These are phyloP conservation scores for Pseudogymnoascus sp. DNA, from an alignment of 2,329 filamentous ascomycete genomes.

Conservation along the genomic window DNA sequence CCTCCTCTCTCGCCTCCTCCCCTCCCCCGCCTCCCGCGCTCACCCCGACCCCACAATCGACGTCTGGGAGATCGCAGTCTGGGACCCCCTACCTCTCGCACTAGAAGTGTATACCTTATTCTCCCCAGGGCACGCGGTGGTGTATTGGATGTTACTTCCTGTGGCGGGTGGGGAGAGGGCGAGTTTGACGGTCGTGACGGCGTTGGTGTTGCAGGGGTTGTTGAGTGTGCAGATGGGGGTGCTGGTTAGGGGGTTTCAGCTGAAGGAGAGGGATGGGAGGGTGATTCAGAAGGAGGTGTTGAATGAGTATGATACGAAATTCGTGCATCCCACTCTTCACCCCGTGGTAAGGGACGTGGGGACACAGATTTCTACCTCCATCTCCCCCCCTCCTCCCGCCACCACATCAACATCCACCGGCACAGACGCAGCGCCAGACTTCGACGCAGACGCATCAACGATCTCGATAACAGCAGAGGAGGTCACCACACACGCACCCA, in stretches of 20 bases:
- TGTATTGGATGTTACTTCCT: conserved; percentile 85
- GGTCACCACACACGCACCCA: conserved; percentile 54
- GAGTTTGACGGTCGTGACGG: conserved; percentile 77
- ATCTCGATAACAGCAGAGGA: conserved; percentile 26
- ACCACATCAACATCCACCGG: conserved; percentile 18
- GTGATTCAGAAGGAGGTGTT: conserved; percentile 88
- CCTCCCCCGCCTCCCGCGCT: conserved; percentile 69
- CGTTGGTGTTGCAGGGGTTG: conserved; percentile 65
- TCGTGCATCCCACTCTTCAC: conserved; percentile 82
- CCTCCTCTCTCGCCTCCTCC: conserved; percentile 60
- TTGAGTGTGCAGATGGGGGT: conserved; percentile 71
- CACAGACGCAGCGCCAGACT: conserved; percentile 24
- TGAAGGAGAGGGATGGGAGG: conserved; percentile 75
- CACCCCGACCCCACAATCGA: conserved; percentile 76
- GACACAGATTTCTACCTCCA: conserved; percentile 57
- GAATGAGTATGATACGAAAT: conserved; percentile 94
- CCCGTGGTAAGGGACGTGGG: conserved; percentile 69
- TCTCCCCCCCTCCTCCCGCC: background rate
- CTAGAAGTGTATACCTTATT: conserved; percentile 82
- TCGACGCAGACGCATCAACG: conserved; percentile 25
- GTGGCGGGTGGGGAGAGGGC: conserved; percentile 68
- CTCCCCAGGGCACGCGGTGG: conserved; percentile 83
- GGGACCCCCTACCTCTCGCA: conserved; percentile 84
- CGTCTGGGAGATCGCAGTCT: conserved; percentile 90
- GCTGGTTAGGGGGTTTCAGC: conserved; percentile 65